Evolutionary conservation across 2,329 filamentous ascomycete genomes (phyloP).

Genomic region (Colletotrichum sp.): DNA sequence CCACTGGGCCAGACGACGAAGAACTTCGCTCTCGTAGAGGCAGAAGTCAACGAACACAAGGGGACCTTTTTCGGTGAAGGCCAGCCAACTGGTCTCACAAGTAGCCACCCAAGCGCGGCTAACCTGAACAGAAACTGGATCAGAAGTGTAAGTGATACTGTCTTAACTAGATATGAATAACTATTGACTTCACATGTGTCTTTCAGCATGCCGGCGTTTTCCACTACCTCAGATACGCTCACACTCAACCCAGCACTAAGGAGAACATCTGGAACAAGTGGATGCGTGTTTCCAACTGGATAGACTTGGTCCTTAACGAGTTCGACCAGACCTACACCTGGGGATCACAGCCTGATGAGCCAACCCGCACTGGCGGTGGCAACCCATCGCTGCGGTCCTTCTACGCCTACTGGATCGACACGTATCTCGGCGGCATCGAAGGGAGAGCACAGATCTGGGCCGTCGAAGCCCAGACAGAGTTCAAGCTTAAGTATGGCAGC

Average conservation of each 20-base stretch:
- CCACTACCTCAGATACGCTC: neutral
- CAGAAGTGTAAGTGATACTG: neutral
- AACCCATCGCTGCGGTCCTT: neutral
- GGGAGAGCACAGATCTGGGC: neutral
- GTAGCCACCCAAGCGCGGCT: neutral
- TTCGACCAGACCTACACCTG: neutral
- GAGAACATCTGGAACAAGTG: conserved; percentile 6
- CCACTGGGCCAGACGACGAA: neutral
- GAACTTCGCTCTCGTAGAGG: neutral
- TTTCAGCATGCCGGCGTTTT: neutral
- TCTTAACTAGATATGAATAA: neutral
- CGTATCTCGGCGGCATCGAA: neutral
- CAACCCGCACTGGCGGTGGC: neutral
- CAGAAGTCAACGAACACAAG: neutral
- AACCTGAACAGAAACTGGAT: neutral
- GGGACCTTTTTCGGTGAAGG: neutral
- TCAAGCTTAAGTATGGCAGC: neutral
- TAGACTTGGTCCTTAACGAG: neutral
- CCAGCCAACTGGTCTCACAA: neutral
- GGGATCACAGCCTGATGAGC: neutral
- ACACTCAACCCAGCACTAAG: neutral
- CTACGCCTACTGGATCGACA: neutral
- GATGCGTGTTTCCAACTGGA: conserved; percentile 13
- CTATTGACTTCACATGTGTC: neutral
- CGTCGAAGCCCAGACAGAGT: neutral